Conservation (phyloP, 2,329 filamentous ascomycete species). For the Colletotrichum falcatum region DNA sequence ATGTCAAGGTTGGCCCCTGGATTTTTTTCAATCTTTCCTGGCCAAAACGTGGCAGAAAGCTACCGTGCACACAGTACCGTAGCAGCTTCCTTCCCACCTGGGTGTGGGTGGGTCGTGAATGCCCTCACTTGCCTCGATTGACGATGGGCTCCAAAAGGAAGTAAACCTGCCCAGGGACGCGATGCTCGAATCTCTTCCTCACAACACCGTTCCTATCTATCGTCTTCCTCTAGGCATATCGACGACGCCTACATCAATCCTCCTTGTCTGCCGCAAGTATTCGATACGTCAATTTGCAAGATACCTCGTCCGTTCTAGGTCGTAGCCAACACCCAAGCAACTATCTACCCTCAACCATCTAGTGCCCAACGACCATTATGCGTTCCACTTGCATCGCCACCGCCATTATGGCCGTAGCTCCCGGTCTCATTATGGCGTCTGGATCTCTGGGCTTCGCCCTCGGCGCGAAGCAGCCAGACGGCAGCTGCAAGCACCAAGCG, state of each 20-base stretch:
- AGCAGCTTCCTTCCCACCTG: slow-evolving; percentile 8
- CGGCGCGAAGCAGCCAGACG: slow-evolving; percentile 72
- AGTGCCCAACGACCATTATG: background rate
- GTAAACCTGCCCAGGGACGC: background rate
- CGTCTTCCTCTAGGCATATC: background rate
- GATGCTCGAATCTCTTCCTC: background rate
- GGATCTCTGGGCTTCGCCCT: slow-evolving; percentile 71
- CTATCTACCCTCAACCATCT: background rate
- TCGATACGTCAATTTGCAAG: background rate
- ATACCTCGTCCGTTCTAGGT: background rate
- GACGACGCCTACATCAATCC: background rate
- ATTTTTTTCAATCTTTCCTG: slow-evolving; percentile 2
- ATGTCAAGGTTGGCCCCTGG: slow-evolving; percentile 22
- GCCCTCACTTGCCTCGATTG: slow-evolving; percentile 6
- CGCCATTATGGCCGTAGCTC: slow-evolving; percentile 40
- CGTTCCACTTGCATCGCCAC: slow-evolving; percentile 12
- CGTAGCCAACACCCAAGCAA: no score
- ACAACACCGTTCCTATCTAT: background rate
- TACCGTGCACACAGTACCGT: no score
- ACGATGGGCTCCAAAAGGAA: no score
- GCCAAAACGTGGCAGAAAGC: slow-evolving; percentile 4
- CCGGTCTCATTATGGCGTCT: slow-evolving; percentile 54
- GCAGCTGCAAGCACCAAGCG: slow-evolving; percentile 68
- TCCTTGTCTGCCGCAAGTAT: background rate
- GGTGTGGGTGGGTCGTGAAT: no score